Evolutionary conservation across 2,329 filamentous ascomycete genomes (phyloP).

Genomic region (Sclerotinia minor): DNA sequence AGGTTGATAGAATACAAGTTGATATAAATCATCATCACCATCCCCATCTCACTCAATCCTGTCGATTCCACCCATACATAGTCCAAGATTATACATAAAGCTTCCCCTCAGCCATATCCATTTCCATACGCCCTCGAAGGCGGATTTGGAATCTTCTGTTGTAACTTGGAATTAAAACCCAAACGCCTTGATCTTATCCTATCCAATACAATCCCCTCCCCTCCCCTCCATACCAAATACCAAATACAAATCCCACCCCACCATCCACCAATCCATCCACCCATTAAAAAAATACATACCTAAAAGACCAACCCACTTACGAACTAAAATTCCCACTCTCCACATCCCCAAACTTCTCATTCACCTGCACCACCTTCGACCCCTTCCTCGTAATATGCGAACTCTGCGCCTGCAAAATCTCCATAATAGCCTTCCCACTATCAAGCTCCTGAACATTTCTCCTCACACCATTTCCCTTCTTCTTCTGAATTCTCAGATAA

Average conservation of each 20-base stretch:
- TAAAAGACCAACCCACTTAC: background rate
- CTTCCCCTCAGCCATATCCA: accelerated
- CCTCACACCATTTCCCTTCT: background rate
- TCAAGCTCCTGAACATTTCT: background rate
- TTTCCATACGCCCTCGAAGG: background rate
- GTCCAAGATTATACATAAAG: background rate
- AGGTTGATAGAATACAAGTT: background rate
- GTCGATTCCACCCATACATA: background rate
- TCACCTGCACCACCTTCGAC: background rate
- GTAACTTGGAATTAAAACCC: no score
- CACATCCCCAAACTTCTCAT: background rate
- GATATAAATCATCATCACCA: no score
- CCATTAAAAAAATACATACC: background rate
- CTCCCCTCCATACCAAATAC: no score
- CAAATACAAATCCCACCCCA: no score
- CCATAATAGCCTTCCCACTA: background rate
- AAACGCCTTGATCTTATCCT: background rate
- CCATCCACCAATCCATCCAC: no score
- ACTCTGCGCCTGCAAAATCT: slow-evolving; percentile 8
- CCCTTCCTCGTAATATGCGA: background rate
- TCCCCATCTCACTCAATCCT: background rate
- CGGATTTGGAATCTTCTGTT: background rate
- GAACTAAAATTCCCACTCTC: background rate
- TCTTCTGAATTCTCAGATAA: background rate
- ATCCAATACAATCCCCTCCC: background rate